Conservation (phyloP, 2,329 filamentous ascomycete genomes). For the Colletotrichum higginsianum region DNA sequence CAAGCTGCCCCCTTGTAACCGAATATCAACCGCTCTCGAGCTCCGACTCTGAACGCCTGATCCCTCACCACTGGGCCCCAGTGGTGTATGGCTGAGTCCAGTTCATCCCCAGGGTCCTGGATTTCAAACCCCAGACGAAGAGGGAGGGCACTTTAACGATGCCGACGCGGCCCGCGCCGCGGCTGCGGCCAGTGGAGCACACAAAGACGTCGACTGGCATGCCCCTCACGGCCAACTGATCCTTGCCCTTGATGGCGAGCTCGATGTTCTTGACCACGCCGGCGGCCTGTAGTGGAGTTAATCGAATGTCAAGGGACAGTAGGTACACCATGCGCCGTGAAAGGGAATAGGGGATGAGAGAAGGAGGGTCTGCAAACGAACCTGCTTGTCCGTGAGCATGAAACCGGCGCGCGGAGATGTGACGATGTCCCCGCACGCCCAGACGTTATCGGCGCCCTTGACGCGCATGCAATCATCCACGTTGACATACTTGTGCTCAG, state of each 20-base stretch:
- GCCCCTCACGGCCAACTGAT: slow-evolving; percentile 60
- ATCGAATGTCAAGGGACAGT: not conserved
- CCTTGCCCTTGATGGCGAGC: slow-evolving; percentile 61
- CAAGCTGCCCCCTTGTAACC: not conserved
- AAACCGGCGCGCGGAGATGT: slow-evolving; percentile 69
- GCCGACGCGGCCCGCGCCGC: slow-evolving; percentile 65
- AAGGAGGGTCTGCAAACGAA: slow-evolving; percentile 45
- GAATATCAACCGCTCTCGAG: not conserved
- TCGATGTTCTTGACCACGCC: slow-evolving; percentile 69
- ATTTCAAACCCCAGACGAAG: slow-evolving; percentile 67
- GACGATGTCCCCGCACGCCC: slow-evolving; percentile 69
- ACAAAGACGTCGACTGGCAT: slow-evolving; percentile 65
- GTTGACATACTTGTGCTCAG: slow-evolving; percentile 60
- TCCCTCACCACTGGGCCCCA: slow-evolving; percentile 62
- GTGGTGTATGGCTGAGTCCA: slow-evolving; percentile 61
- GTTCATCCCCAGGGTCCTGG: slow-evolving; percentile 64
- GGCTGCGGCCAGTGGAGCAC: slow-evolving; percentile 63
- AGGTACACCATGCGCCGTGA: too few species aligned
- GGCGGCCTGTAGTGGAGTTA: slow-evolving; percentile 54
- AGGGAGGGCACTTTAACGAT: slow-evolving; percentile 65
- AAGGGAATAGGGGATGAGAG: not conserved
- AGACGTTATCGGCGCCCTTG: slow-evolving; percentile 60
- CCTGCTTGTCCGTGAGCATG: slow-evolving; percentile 72
- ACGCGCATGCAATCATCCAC: slow-evolving; percentile 68
- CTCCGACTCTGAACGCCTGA: too few species aligned